Percentiles rank a stretch among this genome's conserved stretches.
These are phyloP conservation scores for Novymonas esmeraldas DNA, from an alignment of 208 protist species.

Conservation along the genomic window DNA sequence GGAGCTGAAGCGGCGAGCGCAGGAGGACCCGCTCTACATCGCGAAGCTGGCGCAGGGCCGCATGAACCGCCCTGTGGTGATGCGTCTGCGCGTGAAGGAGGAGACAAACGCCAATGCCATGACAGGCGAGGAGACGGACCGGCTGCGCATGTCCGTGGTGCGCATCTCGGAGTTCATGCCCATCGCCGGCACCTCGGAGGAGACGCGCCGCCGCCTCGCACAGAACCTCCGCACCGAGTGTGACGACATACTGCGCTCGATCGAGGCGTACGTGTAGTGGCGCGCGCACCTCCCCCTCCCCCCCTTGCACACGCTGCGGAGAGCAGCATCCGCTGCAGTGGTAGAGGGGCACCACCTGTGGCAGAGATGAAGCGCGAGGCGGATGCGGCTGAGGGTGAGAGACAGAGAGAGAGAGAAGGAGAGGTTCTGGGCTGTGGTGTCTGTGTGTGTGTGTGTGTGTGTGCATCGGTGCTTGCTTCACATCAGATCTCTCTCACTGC, in stretches of 20 bases:
- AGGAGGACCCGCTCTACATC: slow-evolving; percentile 82
- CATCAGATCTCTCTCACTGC: too few species aligned
- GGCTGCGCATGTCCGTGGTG: slow-evolving; percentile 82
- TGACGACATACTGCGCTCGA: slow-evolving; percentile 78
- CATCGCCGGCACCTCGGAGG: slow-evolving; percentile 64
- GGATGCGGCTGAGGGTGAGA: too few species aligned
- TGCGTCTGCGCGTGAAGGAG: slow-evolving; percentile 91
- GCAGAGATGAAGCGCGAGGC: too few species aligned
- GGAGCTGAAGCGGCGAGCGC: slow-evolving; percentile 79
- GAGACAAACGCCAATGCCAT: slow-evolving; percentile 52
- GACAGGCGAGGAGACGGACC: slow-evolving; percentile 67
- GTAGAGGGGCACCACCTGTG: too few species aligned
- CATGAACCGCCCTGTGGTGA: slow-evolving; percentile 87
- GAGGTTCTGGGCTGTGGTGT: background rate
- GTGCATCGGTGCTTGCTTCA: background rate
- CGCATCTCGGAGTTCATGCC: slow-evolving; percentile 89
- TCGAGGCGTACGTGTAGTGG: slow-evolving; percentile 81
- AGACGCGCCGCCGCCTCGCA: slow-evolving; percentile 65
- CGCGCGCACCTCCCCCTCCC: too few species aligned
- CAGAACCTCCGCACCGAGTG: slow-evolving; percentile 77
- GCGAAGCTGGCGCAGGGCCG: slow-evolving; percentile 75
- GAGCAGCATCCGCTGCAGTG: too few species aligned
- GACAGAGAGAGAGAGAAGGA: too few species aligned
- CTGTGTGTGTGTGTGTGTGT: background rate
- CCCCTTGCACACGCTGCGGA: too few species aligned